phyloP scores from a whole-genome alignment of 352 stramenopile genomes.

The Globisporangium spinosum region DNA sequence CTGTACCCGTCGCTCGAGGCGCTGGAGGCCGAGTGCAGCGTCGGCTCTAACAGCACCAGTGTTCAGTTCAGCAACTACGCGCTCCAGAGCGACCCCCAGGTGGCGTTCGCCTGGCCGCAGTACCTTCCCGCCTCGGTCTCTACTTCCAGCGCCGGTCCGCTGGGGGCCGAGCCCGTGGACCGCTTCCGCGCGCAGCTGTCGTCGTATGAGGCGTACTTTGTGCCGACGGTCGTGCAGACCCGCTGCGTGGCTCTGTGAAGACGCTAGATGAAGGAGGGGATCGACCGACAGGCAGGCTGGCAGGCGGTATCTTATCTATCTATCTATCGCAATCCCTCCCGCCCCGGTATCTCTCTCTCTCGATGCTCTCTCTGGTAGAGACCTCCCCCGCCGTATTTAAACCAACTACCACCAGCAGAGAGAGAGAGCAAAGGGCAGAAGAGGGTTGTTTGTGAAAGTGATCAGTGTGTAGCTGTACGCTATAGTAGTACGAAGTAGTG shows the following conservation, averaged over 20 bases:
- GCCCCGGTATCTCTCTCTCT: not conserved
- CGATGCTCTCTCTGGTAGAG: not conserved
- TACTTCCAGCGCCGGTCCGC: not conserved
- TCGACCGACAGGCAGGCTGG: not conserved
- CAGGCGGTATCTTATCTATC: not conserved
- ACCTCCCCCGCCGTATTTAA: slow-evolving; percentile 1
- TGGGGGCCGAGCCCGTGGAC: not conserved
- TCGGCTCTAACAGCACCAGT: not conserved
- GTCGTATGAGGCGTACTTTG: slow-evolving; percentile 12
- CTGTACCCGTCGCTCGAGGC: slow-evolving; percentile 56
- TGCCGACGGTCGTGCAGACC: slow-evolving; percentile 17
- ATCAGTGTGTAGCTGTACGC: not conserved
- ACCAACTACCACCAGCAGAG: not conserved
- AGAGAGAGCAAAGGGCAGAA: not conserved
- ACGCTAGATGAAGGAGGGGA: not conserved
- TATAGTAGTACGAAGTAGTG: too few species aligned
- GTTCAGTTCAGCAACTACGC: not conserved
- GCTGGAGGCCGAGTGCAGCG: slow-evolving; percentile 20
- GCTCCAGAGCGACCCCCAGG: not conserved
- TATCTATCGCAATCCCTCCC: not conserved
- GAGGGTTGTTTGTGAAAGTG: not conserved
- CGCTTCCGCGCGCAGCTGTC: slow-evolving; percentile 3
- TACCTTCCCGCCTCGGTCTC: not conserved
- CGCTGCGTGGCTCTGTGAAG: slow-evolving; percentile 15
- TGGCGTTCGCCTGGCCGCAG: slow-evolving; percentile 16